These are phyloP conservation scores for Phyllosticta paracitricarpa DNA, from an alignment of 2,329 filamentous ascomycete genomes.

Conservation along the genomic window DNA sequence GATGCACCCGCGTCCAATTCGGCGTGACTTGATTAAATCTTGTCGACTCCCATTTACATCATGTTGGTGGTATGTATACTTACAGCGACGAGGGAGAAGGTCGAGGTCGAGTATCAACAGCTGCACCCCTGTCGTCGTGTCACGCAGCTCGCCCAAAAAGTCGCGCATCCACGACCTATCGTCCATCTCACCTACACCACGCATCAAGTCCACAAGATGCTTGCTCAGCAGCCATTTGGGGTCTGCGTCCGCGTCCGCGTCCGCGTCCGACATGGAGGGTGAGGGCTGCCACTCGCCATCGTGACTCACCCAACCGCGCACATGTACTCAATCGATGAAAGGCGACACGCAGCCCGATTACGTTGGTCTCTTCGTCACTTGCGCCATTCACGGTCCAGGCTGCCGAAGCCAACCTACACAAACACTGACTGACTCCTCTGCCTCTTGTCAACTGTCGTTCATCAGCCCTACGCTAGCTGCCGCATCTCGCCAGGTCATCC, in stretches of 20 bases:
- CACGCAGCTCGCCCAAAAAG: constrained; percentile 1
- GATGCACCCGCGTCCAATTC: background rate
- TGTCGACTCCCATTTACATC: background rate
- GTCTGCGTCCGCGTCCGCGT: background rate
- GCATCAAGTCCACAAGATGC: background rate
- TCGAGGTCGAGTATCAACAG: background rate
- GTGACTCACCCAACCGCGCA: background rate
- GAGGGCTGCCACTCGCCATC: background rate
- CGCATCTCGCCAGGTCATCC: background rate
- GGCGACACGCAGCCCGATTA: background rate
- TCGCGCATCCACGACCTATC: constrained; percentile 2
- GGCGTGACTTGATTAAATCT: background rate
- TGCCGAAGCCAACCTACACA: background rate
- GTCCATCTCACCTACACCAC: background rate
- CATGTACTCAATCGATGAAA: background rate
- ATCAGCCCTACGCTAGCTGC: background rate
- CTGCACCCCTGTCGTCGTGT: background rate
- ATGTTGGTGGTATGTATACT: too few species aligned
- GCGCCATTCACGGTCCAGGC: background rate
- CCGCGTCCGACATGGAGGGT: background rate
- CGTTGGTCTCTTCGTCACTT: background rate
- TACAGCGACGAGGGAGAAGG: background rate
- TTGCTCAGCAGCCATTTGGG: background rate
- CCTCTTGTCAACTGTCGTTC: background rate
- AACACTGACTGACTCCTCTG: background rate